Evolutionary conservation across 805 yeast species (phyloP), one percentile per base, ranked within the genome.

Genomic region (Metschnikowia amazonensis): DNA sequence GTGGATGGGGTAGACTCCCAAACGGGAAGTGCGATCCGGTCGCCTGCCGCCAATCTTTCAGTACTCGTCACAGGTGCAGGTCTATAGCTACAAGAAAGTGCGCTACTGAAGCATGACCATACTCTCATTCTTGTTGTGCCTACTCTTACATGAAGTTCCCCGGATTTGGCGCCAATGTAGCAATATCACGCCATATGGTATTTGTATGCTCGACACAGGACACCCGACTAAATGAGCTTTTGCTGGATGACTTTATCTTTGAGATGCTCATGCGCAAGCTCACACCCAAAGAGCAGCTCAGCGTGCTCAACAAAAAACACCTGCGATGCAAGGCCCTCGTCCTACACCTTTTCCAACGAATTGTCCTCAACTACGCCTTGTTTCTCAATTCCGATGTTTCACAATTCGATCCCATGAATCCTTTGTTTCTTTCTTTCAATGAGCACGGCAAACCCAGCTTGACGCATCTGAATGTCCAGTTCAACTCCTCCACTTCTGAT

Each of bases 401-500:
- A 0, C 47, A 45, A 1, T 55, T 50, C 27, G 46, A 48, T 3
- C 63, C 60, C 3, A 56, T 53, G 35, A 34, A 46, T 5, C 60
- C 57, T 2, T n/a, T 72, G 3, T 42, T 50, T 28, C 64, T 76
- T 36, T 46, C 47, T 0, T 58, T 53, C 28, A 74, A 71, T 30
- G 46, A 59, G 28, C 74, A 56, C 53, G 92, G 94, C 1, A 86
- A 85, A 53, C 90, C 94, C 24, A 21, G 32, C 24, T 33, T 47
- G 25, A 17, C 30, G 24, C n/a, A 8, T n/a, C 36, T 79, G 13
- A 43, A 45, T 1, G 51, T 74, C 29, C 61, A 70, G 27, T 86
- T 79, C 65, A 85, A 81, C 57, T 64, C 81, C 55, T 76, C 86
- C 5, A 80, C 81, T 52, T 85, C 87, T 29, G 70, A 74, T 29